Percentiles rank a stretch among this genome's conserved stretches.
These are phyloP conservation scores for Fusarium sp. DNA, from an alignment of 2,329 filamentous ascomycete species.

Conservation along the genomic window DNA sequence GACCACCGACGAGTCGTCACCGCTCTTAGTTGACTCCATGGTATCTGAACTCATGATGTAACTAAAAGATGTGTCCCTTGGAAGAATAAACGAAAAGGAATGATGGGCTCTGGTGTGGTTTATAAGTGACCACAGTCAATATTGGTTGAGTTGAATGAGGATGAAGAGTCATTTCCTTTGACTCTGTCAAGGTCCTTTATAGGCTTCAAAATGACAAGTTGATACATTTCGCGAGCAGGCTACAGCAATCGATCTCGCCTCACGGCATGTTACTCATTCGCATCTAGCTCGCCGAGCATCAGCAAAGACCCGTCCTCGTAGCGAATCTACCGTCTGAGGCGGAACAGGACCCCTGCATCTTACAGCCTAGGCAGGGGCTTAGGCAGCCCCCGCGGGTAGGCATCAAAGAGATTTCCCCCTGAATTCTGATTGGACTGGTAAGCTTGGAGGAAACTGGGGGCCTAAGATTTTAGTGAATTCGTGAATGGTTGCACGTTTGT, in stretches of 20 bases:
- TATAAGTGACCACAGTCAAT: neutral
- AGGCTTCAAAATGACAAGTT: neutral
- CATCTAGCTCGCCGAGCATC: constrained; percentile 1
- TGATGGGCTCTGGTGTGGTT: neutral
- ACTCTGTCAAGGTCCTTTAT: constrained; percentile 5
- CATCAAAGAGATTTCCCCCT: neutral
- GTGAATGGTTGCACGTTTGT: neutral
- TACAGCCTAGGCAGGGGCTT: constrained; percentile 27
- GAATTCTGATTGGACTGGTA: neutral
- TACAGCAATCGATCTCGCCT: neutral
- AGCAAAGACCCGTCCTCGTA: neutral
- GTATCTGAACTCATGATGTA: constrained; percentile 28
- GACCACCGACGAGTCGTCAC: constrained; percentile 37
- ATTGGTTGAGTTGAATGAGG: neutral
- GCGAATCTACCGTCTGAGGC: neutral
- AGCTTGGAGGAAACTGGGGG: neutral
- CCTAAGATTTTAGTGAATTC: neutral
- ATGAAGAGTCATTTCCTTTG: neutral
- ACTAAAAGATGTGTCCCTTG: neutral
- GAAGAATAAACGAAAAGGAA: neutral
- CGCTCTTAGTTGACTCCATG: constrained; percentile 40
- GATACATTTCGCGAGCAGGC: constrained; percentile 3
- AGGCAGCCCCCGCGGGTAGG: constrained; percentile 3
- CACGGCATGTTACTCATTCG: constrained; percentile 34
- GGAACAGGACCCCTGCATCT: neutral